Conservation (phyloP, 2,329 filamentous ascomycete genomes). For the Huntiella bhutanensis region DNA sequence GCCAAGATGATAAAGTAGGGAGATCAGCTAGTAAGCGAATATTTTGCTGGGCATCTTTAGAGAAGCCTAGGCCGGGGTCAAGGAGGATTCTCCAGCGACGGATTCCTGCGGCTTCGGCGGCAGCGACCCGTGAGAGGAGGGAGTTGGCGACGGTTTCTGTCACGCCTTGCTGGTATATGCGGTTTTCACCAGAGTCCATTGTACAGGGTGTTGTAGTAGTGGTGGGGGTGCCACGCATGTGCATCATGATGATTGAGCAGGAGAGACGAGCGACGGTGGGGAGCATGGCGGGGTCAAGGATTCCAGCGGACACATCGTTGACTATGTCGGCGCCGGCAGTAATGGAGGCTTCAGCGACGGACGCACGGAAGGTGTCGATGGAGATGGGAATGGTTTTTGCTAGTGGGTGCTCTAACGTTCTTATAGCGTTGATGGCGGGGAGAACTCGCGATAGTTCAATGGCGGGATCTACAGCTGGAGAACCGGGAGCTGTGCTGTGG, state of each 20-base stretch:
- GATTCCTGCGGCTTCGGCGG: slow-evolving; percentile 63
- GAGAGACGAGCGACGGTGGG: slow-evolving; percentile 57
- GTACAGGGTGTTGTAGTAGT: slow-evolving; percentile 42
- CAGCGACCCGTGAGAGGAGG: slow-evolving; percentile 48
- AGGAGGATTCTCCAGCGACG: slow-evolving; percentile 86
- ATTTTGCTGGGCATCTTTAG: slow-evolving; percentile 68
- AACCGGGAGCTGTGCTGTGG: slow-evolving; percentile 72
- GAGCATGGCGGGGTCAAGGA: slow-evolving; percentile 66
- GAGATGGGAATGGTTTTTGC: slow-evolving; percentile 52
- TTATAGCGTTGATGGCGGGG: slow-evolving; percentile 59
- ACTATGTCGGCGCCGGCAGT: slow-evolving; percentile 72
- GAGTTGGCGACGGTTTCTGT: slow-evolving; percentile 47
- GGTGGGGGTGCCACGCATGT: slow-evolving; percentile 52
- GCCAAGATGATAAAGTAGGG: slow-evolving; percentile 42
- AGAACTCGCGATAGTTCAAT: slow-evolving; percentile 66
- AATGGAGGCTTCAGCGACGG: slow-evolving; percentile 60
- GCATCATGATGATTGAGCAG: slow-evolving; percentile 70
- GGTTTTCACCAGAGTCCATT: slow-evolving; percentile 37
- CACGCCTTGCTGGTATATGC: slow-evolving; percentile 51
- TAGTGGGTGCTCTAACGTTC: slow-evolving; percentile 34
- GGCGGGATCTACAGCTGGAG: slow-evolving; percentile 44
- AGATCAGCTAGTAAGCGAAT: slow-evolving; percentile 56
- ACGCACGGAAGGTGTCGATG: slow-evolving; percentile 80
- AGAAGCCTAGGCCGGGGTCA: slow-evolving; percentile 87
- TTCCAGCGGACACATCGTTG: slow-evolving; percentile 81